These are phyloP conservation scores for Russula ochroleuca DNA, from an alignment of 768 basidiomycete species.

Conservation along the genomic window DNA sequence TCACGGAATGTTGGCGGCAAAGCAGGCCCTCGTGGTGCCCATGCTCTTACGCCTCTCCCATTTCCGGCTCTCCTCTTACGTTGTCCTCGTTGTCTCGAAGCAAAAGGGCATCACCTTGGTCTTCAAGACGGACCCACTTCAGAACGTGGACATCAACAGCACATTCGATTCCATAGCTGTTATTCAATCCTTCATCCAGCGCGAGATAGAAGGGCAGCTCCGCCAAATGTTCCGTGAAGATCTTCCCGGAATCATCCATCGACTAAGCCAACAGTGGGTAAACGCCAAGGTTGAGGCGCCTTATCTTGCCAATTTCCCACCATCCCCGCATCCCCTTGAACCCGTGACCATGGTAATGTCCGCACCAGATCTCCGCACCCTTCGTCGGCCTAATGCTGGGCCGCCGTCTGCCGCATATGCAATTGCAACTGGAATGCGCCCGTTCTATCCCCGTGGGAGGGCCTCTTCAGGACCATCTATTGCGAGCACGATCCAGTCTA, in stretches of 20 bases:
- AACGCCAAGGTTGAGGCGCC: slow-evolving; percentile 92
- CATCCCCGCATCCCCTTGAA: slow-evolving; percentile 29
- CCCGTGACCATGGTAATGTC: slow-evolving; percentile 23
- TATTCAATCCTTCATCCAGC: slow-evolving; percentile 95
- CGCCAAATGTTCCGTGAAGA: slow-evolving; percentile 99
- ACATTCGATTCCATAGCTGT: slow-evolving; percentile 98
- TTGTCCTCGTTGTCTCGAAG: slow-evolving; percentile 95
- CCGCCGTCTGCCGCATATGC: slow-evolving; percentile 11
- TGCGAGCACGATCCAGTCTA: slow-evolving; percentile 15
- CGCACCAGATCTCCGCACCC: slow-evolving; percentile 15
- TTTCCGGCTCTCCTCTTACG: slow-evolving; percentile 90
- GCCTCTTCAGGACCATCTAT: slow-evolving; percentile 19
- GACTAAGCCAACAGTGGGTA: slow-evolving; percentile 94
- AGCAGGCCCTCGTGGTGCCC: slow-evolving; percentile 92
- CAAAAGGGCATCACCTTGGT: slow-evolving; percentile 98
- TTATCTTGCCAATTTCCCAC: slow-evolving; percentile 59
- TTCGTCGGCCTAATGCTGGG: neutral
- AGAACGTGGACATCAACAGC: slow-evolving; percentile 95
- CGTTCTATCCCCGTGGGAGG: slow-evolving; percentile 17
- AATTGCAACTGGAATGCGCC: slow-evolving; percentile 11
- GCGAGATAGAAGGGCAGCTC: slow-evolving; percentile 94
- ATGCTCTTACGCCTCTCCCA: slow-evolving; percentile 97
- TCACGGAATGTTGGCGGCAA: slow-evolving; percentile 87
- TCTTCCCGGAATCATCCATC: slow-evolving; percentile 93
- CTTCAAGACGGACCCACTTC: slow-evolving; percentile 98